Percentiles rank a stretch among this genome's conserved stretches.
These are phyloP conservation scores for Nymphaea thermarum DNA, from an alignment of 164 flowering plant species.

Conservation along the genomic window DNA sequence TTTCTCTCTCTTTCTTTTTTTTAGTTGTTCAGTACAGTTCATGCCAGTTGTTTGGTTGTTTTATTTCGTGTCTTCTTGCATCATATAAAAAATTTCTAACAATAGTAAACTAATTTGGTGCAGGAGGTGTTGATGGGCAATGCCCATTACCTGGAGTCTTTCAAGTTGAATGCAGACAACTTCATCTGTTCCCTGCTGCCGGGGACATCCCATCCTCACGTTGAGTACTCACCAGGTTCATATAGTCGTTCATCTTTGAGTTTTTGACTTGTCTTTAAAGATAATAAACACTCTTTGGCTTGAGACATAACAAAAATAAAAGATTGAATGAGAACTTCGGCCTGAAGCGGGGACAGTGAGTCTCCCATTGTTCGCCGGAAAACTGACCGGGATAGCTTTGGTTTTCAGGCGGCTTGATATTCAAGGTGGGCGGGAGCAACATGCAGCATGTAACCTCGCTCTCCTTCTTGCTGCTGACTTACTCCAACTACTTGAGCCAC, in stretches of 20 bases:
- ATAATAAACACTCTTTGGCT: background rate
- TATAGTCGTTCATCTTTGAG: background rate
- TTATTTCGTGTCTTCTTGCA: no score
- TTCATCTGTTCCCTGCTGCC: slow-evolving; percentile 83
- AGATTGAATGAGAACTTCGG: background rate
- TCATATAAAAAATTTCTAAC: no score
- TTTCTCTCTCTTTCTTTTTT: background rate
- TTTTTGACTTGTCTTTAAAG: background rate
- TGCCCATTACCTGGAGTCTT: slow-evolving; percentile 49
- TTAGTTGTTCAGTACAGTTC: background rate
- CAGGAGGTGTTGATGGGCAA: slow-evolving; percentile 95
- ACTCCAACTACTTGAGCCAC: slow-evolving; percentile 88
- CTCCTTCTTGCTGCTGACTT: slow-evolving; percentile 79
- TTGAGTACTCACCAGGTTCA: slow-evolving; percentile 91
- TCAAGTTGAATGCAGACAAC: slow-evolving; percentile 68
- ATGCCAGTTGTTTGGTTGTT: no score
- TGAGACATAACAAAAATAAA: no score
- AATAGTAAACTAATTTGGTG: background rate
- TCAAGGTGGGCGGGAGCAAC: slow-evolving; percentile 88
- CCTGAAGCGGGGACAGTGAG: no score
- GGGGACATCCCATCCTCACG: slow-evolving; percentile 61
- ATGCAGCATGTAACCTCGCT: slow-evolving; percentile 98
- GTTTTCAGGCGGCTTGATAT: slow-evolving; percentile 65
- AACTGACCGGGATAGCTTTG: background rate
- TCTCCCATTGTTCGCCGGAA: background rate